Conservation (phyloP, 495 filamentous ascomycete species). For the Recurvomyces mirabilis region DNA sequence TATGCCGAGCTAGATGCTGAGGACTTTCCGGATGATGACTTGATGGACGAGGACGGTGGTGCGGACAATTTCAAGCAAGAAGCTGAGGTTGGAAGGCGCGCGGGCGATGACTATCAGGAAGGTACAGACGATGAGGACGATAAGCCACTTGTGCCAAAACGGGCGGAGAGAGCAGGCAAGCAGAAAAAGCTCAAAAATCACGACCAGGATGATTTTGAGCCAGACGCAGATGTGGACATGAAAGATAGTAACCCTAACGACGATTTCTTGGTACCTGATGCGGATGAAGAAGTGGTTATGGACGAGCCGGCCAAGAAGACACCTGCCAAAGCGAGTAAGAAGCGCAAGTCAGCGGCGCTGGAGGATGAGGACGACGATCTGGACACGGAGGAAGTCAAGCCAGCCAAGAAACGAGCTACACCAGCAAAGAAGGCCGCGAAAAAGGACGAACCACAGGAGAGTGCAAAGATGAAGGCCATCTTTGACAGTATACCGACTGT, state of each 20-base stretch:
- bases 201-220: slow-evolving; percentile 26
- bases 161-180: slow-evolving; percentile 10
- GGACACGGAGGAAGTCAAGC: slow-evolving; percentile 30
- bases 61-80: slow-evolving; percentile 23
- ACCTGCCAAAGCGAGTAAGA: slow-evolving; percentile 34
- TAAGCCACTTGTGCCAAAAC: slow-evolving; percentile 17
- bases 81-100: slow-evolving; percentile 25
- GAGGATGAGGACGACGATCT: slow-evolving; percentile 37
- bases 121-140: slow-evolving; percentile 21
- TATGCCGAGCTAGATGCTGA: slow-evolving; percentile 28
- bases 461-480: slow-evolving; percentile 62
- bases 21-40: slow-evolving; percentile 31
- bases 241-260: slow-evolving; percentile 33
- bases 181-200: slow-evolving; percentile 23
- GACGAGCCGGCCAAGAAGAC: slow-evolving; percentile 31
- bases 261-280: slow-evolving; percentile 31
- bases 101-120: slow-evolving; percentile 29
- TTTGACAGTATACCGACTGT: slow-evolving; percentile 78
- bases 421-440: slow-evolving; percentile 34
- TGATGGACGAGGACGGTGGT: slow-evolving; percentile 2
- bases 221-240: slow-evolving; percentile 31
- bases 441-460: slow-evolving; percentile 49
- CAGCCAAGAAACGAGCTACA: slow-evolving; percentile 27
- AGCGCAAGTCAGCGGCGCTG: slow-evolving; percentile 43
- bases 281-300: slow-evolving; percentile 24